Base-by-base conservation (phyloP, 345 rosid species). In the Populus davidiana region DNA sequence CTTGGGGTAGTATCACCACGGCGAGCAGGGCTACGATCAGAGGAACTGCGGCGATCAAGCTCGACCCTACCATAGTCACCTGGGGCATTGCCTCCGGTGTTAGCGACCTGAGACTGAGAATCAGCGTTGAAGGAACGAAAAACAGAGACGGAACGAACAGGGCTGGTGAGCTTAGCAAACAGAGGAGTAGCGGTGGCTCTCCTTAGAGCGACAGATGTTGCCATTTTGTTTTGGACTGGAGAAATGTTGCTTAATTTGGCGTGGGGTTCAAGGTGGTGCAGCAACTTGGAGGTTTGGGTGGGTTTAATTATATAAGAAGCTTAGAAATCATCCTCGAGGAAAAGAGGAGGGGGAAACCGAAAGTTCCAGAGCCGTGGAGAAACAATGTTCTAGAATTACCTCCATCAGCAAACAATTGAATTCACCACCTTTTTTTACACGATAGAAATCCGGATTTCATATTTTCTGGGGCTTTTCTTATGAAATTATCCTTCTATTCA, bases 61-160 rank as follows among this genome's bases (percentile, higher is more conserved):
- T 69, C 85, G 11, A 64, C 64, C n/a, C 54, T 75, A 29, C 83
- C 65, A 1, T 5, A 67, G 54, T 84, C 83, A 44, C 71, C 78
- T 47, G 61, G 61, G 23, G 61, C n/a, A 52, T 20, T 52, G 9
- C 64, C 82, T 16, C 76, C 85, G 10, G n/a, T 36, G 31, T 68
- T 78, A 69, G 36, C 27, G 56, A 79, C 72, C 72, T 75, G 85
- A 33, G 92, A 43, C 72, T 74, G 84, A 38, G 92, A 49, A 5
- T 76, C 52, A 69, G 91, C 79, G 84, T 71, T 82, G 83, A 87
- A 86, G 75, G 81, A 81, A 65, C 86, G 89, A 7, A 74, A 69
- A 1, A 6, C 68, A 18, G 81, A 18, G 18, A 67, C 73, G 1
- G 84, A 50, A 69, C 87, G 85, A n/a, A 81, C 7, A 38, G 78